phyloP scores from a whole-genome alignment of 179 eudicot species.

The Carnegiea gigantea region DNA sequence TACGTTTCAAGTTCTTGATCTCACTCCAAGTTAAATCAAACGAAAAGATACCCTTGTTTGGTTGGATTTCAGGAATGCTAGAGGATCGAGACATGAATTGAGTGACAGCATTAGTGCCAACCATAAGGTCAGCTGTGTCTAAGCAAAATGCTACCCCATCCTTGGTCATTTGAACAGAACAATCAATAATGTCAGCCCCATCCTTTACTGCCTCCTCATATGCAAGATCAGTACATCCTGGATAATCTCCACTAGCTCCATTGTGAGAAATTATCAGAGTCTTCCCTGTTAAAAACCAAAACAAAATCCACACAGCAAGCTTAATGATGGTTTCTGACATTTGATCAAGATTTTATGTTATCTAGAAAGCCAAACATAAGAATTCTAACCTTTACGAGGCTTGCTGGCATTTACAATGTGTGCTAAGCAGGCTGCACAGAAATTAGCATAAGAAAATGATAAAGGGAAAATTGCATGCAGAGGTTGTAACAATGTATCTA shows the following conservation, averaged over 20 bases:
- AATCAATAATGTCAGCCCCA: slow-evolving; percentile 91
- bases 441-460: neutral
- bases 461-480: neutral
- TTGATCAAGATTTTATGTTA: neutral
- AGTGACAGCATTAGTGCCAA: slow-evolving; percentile 59
- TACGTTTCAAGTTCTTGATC: slow-evolving; percentile 79
- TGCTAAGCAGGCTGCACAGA: slow-evolving; percentile 71
- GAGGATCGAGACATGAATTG: slow-evolving; percentile 51
- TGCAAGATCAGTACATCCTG: slow-evolving; percentile 87
- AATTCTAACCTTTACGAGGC: slow-evolving; percentile 28
- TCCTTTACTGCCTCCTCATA: slow-evolving; percentile 82
- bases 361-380: neutral
- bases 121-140: slow-evolving; percentile 58
- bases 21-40: slow-evolving; percentile 87
- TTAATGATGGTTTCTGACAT: neutral
- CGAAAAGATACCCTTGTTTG: slow-evolving; percentile 67
- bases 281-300: slow-evolving; percentile 28
- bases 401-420: slow-evolving; percentile 53
- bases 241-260: slow-evolving; percentile 85
- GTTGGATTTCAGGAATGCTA: slow-evolving; percentile 67
- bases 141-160: slow-evolving; percentile 90
- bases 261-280: slow-evolving; percentile 64
- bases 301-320: neutral
- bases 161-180: slow-evolving; percentile 88
- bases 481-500: neutral